Evolutionary conservation across 257 asterid genomes (phyloP), one percentile per base, ranked within the genome.

Genomic region (Voacanga thouarsii): DNA sequence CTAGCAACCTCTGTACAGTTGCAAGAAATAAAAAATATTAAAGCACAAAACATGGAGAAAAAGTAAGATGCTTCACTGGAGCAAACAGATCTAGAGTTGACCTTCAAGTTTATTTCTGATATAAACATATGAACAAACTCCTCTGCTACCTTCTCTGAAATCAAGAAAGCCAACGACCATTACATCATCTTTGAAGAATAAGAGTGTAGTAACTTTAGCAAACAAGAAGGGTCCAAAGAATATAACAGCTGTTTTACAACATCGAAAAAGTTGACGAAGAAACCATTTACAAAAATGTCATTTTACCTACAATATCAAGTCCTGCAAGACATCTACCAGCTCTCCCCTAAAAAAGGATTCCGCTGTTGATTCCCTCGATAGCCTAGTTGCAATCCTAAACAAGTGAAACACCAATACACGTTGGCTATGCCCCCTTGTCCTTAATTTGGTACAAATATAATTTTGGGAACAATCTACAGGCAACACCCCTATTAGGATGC

Each of bases 1-100:
- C 89, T 68, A 92, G 90, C 87, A 92, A 82, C 86, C 98, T 86
- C 97, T 92, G 90, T 72, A 76, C 66, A 83, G n/a, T n/a, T n/a
- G 65, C 49, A 49, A 68, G 60, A 61, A 75, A 53, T 74, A 24
- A 80, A 80, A 71, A 79, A 83, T 57, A 57, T 41, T 39, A 61
- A 24, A 61, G 75, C 78, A 82, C 63, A 77, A 45, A 50, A 69
- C 55, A 53, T 26, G 39, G 7, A 67, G 43, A 74, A 61, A 61
- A 37, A 39, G 5, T 19, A 14, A 72, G 16, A 7, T 28, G 53
- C 45, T 81, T 65, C 72, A 63, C 75, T 69, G 76, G 24, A 53
- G 75, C 80, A 83, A 65, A 53, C 63, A 80, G 76, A 82, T 74
- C 44, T 59, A 71, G 41, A 60, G 66, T 43, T 80, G 53, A 92